phyloP scores from a whole-genome alignment of 139 green algal genomes.

The Diplosphaera chodatii region DNA sequence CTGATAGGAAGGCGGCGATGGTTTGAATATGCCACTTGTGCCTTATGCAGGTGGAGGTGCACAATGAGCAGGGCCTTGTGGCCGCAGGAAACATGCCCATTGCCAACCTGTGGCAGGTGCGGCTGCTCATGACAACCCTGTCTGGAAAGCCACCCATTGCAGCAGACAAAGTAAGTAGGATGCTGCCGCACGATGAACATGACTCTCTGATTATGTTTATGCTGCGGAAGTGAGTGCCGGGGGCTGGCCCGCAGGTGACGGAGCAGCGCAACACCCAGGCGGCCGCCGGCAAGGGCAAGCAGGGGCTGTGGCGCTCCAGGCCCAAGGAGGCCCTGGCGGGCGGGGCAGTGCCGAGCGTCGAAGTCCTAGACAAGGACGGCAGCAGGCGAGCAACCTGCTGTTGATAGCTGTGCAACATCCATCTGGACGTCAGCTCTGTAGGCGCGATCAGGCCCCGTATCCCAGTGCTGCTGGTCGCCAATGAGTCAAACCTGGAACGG shows the following conservation, averaged over 20 bases:
- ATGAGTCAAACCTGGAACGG: too few species aligned
- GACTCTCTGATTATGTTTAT: too few species aligned
- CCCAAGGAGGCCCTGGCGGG: neutral
- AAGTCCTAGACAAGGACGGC: neutral
- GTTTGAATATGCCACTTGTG: too few species aligned
- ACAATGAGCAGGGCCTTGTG: slow-evolving; percentile 8
- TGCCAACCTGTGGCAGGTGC: slow-evolving; percentile 19
- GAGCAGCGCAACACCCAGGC: neutral
- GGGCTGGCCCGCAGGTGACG: neutral
- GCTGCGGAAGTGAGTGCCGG: too few species aligned
- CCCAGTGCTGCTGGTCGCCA: too few species aligned
- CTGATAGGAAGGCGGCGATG: too few species aligned
- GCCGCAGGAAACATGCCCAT: slow-evolving; percentile 5
- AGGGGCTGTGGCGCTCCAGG: neutral
- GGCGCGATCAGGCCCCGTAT: too few species aligned
- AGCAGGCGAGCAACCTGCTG: neutral
- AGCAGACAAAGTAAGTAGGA: too few species aligned
- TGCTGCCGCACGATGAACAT: too few species aligned
- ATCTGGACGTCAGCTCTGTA: too few species aligned
- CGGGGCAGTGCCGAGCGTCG: neutral
- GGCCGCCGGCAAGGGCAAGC: neutral
- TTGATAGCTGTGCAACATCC: too few species aligned
- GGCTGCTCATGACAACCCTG: neutral
- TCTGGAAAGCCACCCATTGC: too few species aligned
- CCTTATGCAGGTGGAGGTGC: slow-evolving; percentile 31